Percentiles rank a stretch among this genome's conserved stretches.
Evolutionary conservation across 176 grass and related monocot species (phyloP).

Genomic region (Avena sativa): DNA sequence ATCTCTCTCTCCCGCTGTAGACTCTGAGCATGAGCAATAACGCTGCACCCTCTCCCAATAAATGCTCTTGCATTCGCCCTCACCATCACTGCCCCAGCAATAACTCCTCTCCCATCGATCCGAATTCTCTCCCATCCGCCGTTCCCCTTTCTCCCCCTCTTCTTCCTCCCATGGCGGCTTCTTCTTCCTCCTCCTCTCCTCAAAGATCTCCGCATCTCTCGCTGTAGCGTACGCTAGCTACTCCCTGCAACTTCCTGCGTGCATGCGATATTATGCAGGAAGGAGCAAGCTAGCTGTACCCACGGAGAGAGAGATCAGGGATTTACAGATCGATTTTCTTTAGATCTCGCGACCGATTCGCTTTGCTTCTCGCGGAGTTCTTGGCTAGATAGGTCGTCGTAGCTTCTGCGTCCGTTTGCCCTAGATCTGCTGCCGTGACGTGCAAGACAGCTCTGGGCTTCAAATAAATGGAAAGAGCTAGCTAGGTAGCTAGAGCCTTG

Average conservation of each 20-base stretch:
- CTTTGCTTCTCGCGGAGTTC: neutral
- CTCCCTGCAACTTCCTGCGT: neutral
- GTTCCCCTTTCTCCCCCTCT: conserved; percentile 41
- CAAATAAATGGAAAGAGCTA: conserved; percentile 41
- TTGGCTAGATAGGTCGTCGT: neutral
- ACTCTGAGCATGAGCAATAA: conserved; percentile 49
- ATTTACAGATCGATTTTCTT: neutral
- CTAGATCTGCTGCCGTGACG: conserved; percentile 59
- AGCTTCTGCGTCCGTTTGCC: conserved; percentile 40
- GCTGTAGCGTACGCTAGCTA: conserved; percentile 1
- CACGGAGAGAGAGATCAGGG: neutral
- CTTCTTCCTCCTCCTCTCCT: conserved; percentile 47
- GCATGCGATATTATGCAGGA: conserved; percentile 52
- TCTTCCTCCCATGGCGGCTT: conserved; percentile 41
- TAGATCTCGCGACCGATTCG: conserved; percentile 40
- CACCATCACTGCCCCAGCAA: conserved; percentile 72
- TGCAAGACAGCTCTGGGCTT: conserved; percentile 29
- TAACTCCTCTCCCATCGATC: conserved; percentile 71
- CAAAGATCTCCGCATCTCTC: conserved; percentile 19
- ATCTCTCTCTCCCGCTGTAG: neutral
- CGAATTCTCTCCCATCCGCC: conserved; percentile 51
- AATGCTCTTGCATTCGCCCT: conserved; percentile 98
- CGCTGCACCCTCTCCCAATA: conserved; percentile 77
- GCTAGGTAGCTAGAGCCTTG: neutral
- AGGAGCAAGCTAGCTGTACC: neutral